Evolutionary conservation across 352 stramenopile species (phyloP), one percentile per base, ranked within the genome.

Genomic region (Globisporangium viniferum): DNA sequence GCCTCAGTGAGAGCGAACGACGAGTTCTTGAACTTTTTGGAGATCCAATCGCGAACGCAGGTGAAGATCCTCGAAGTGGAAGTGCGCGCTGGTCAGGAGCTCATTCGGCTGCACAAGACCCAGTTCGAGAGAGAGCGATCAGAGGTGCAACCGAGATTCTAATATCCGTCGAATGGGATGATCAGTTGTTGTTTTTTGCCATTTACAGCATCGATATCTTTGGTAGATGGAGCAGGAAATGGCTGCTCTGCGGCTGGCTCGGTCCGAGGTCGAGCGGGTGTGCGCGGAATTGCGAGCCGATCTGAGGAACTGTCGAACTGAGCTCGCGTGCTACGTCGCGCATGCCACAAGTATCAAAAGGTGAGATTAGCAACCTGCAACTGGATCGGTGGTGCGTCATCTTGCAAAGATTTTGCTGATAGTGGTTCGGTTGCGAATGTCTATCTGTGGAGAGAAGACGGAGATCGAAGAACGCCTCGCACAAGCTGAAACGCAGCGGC

Each of bases 21-120:
- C 2, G 73, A 82, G 41, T 81, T 82, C 64, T 66, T 85, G 14
- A 64, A 79, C 61, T 85, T 85, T 14, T 62, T 85, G 1, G 75
- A 85, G 72, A 70, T 68, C 12, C 77, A 81, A 35, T 55, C 73
- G 5, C 77, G 73, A 20, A 81, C 73, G 1, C 77, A 85, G 66
- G 68, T 82, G 18, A 84, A 78, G 66, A 80, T 91, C 36, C 73
- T 91, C 3, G 76, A 91, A 59, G 78, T 84, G 20, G 82, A 91
- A 64, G 62, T 91, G 3, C 77, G 79, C 8, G 82, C 82, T 3
- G 80, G 82, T 0, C 77, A 89, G 62, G 82, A 91, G 15, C 71
- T 91, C 15, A 68, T 89, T 12, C 79, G 82, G 0, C 55, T 91
- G 8, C 80, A 88, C 53, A 87, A 85, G 54, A 62, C 70, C 0